Base-by-base conservation (phyloP, 495 filamentous ascomycete species). In the Podospora fimiseda region DNA sequence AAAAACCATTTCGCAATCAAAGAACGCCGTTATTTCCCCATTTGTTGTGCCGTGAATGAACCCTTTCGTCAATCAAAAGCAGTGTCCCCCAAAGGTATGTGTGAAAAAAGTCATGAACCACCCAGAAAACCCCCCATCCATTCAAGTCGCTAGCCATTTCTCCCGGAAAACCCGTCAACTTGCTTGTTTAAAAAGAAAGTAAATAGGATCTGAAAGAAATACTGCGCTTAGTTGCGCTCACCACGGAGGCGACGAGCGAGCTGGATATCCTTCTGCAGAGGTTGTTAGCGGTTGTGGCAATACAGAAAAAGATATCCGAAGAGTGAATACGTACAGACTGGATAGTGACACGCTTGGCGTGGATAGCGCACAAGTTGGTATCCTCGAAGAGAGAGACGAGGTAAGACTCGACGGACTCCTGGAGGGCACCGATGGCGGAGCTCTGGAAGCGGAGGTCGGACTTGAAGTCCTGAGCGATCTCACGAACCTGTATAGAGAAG, bases 401-500 rank as follows among this genome's bases (percentile, higher is more conserved):
- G 84, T 99, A 99, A 55, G 93, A 95, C 86, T 99, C 93, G 69
- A 97, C 94, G 71, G 93, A 97, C 83, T 99, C 93, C 80, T 99
- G 93, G 60, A 99, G 92, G 71, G 93, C 93, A 76, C 94, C 94
- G 78, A 99, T 97, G 80, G 93, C 93, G 15, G 93, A 99, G 53
- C 88, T 94, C 84, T 99, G 93, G 88, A 99, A 99, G 76, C 93
- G 91, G 61, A 99, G 89, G 66, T 99, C 93, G 66, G 86, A 91
- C 86, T 99, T 99, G 90, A 97, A 99, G 80, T 99, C 93, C 76
- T 99, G 93, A 45, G 93, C 93, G 65, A 99, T 99, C 78, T 99
- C 93, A 87, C 93, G 93, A 58, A 99, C 74, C 74, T 77, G 59
- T 56, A 11, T 41, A 30, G 16, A 38, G 15, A 27, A 22, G 48